A percentile compares a stretch with the other conserved stretches of the same genome.
phyloP scores from a whole-genome alignment of 1,139 yeast species.

The Tardiomyces digboiensis region DNA sequence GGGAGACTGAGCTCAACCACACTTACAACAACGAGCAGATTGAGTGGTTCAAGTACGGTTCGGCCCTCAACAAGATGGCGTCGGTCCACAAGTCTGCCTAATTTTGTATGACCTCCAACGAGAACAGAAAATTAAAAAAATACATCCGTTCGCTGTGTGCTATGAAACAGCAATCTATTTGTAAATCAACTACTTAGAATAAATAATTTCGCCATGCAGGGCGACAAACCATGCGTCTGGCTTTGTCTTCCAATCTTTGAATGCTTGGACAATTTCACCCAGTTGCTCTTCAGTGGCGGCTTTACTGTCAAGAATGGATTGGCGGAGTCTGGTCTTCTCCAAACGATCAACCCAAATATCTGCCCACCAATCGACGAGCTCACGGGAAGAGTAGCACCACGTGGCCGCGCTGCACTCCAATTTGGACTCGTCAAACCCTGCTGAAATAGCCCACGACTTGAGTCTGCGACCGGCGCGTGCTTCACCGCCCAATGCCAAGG shows the following conservation, averaged over 20 bases:
- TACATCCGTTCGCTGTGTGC: background rate
- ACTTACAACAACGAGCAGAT: slow-evolving; percentile 95
- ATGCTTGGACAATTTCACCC: slow-evolving; percentile 11
- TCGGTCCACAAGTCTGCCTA: slow-evolving; percentile 23
- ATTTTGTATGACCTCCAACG: background rate
- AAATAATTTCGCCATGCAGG: slow-evolving; percentile 15
- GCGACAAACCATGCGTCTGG: slow-evolving; percentile 13
- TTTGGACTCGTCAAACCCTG: slow-evolving; percentile 11
- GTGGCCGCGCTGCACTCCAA: slow-evolving; percentile 9
- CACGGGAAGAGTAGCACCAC: slow-evolving; percentile 16
- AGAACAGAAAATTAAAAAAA: background rate
- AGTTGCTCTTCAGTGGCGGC: slow-evolving; percentile 12
- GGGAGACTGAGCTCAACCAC: slow-evolving; percentile 89
- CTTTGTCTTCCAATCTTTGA: slow-evolving; percentile 14
- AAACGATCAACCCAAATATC: slow-evolving; percentile 18
- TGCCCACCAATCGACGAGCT: slow-evolving; percentile 17
- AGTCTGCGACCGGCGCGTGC: slow-evolving; percentile 15
- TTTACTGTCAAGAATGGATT: background rate
- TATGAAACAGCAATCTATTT: too few relatives aligned
- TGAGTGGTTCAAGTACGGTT: slow-evolving; percentile 99
- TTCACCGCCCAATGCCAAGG: slow-evolving; percentile 16
- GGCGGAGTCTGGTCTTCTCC: slow-evolving; percentile 10
- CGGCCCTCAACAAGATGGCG: slow-evolving; percentile 98
- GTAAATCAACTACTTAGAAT: slow-evolving; percentile 11
- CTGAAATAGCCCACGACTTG: slow-evolving; percentile 12